A percentile compares a stretch with the other conserved stretches of the same genome.
Conservation (phyloP, 352 stramenopile genomes). For the Stramenopiles sp. region DNA sequence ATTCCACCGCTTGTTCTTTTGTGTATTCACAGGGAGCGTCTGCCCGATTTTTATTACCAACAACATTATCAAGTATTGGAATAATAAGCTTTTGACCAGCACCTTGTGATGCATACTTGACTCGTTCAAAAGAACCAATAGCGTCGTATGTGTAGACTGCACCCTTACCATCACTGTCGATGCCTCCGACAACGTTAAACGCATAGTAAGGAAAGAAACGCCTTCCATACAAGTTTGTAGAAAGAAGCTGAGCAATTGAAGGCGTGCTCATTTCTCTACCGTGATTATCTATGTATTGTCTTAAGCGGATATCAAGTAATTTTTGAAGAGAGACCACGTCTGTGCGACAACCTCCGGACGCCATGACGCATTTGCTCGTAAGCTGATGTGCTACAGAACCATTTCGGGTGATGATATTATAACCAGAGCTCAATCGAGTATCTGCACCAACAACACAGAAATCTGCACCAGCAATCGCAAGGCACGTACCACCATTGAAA, state of each 20-base stretch:
- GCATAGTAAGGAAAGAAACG: conserved; percentile 97
- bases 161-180: conserved; percentile 77
- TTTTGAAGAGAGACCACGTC: conserved; percentile 31
- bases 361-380: conserved; percentile 28
- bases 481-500: too few relatives aligned
- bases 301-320: conserved; percentile 32
- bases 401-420: conserved; percentile 75
- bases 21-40: conserved; percentile 55
- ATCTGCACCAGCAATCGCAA: conserved; percentile 49
- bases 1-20: conserved; percentile 65
- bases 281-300: conserved; percentile 70
- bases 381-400: conserved; percentile 28
- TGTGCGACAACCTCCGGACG: conserved; percentile 33
- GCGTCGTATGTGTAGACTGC: conserved; percentile 92
- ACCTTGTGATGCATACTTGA: conserved; percentile 32
- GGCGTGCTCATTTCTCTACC: conserved; percentile 50
- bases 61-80: conserved; percentile 73
- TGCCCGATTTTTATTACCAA: conserved; percentile 30
- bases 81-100: conserved; percentile 80
- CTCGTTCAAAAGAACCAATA: conserved; percentile 56
- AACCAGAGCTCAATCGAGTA: conserved; percentile 74
- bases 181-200: conserved; percentile 75
- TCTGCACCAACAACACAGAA: conserved; percentile 80
- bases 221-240: conserved; percentile 83
- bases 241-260: conserved; percentile 71